Percentiles rank a stretch among this genome's conserved stretches.
phyloP scores from a whole-genome alignment of 257 asterid genomes.

The Solanum tarijense region DNA sequence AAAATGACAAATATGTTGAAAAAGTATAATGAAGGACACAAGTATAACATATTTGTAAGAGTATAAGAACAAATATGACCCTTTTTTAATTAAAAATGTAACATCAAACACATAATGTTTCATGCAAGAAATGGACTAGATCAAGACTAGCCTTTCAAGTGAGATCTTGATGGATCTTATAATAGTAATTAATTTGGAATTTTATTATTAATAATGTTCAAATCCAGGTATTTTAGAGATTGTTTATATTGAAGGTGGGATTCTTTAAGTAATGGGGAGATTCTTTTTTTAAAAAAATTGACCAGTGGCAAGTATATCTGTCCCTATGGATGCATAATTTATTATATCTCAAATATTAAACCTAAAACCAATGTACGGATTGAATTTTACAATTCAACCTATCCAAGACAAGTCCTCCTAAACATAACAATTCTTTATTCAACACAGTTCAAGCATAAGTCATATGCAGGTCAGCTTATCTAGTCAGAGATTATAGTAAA shows the following conservation, averaged over 20 bases:
- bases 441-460: neutral
- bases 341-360: neutral
- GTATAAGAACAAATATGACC: too few relatives aligned
- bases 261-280: constrained; percentile 9
- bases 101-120: neutral
- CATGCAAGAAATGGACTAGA: constrained; percentile 27
- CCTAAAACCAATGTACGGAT: neutral
- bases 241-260: constrained; percentile 3
- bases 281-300: constrained; percentile 1
- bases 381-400: neutral
- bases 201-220: constrained; percentile 7
- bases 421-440: neutral
- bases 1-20: too few relatives aligned
- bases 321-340: constrained; percentile 3
- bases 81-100: too few relatives aligned
- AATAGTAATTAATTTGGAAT: neutral
- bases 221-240: constrained; percentile 2
- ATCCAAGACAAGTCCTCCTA: constrained; percentile 1
- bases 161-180: constrained; percentile 40
- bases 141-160: constrained; percentile 31
- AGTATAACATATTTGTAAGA: too few relatives aligned
- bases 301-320: constrained; percentile 12
- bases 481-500: neutral
- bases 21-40: too few relatives aligned
- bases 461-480: neutral